Percentiles rank a stretch among this genome's conserved stretches.
Evolutionary conservation across 768 basidiomycete genomes (phyloP).

Genomic region (Crassisporium funariophilum): DNA sequence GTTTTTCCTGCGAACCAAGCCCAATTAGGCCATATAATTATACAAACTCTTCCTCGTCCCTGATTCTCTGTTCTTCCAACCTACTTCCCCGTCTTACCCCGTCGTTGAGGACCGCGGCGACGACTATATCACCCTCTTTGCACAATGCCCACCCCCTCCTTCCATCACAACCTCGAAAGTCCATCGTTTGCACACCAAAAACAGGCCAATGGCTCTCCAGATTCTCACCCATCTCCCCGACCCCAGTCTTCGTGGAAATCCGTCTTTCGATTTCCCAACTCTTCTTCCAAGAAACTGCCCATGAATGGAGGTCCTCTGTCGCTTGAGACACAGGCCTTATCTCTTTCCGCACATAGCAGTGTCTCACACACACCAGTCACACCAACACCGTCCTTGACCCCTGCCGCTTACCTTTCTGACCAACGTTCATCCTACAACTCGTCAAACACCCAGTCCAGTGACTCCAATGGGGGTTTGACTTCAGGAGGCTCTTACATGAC

Average conservation of each 20-base stretch:
- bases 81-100: conserved; percentile 18
- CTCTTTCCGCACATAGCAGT: conserved; percentile 33
- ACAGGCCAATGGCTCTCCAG: conserved; percentile 15
- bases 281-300: conserved; percentile 62
- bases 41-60: conserved; percentile 19
- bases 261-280: conserved; percentile 68
- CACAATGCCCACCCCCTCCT: conserved; percentile 27
- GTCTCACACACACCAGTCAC: conserved; percentile 41
- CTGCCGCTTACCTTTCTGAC: conserved; percentile 57
- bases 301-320: conserved; percentile 45
- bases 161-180: conserved; percentile 22
- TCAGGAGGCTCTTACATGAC: conserved; percentile 29
- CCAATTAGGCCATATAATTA: conserved; percentile 22
- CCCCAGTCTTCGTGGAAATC: conserved; percentile 63
- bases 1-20: conserved; percentile 23
- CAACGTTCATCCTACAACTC: conserved; percentile 79
- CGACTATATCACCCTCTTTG: conserved; percentile 12
- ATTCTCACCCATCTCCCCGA: conserved; percentile 31
- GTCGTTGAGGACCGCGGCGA: conserved; percentile 17
- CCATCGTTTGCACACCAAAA: conserved; percentile 20
- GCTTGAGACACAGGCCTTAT: conserved; percentile 49
- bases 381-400: conserved; percentile 53
- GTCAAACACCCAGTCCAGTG: conserved; percentile 74
- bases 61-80: conserved; percentile 21
- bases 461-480: conserved; percentile 51